Conservation (phyloP, 495 filamentous ascomycete genomes). For the Neurospora sp. region DNA sequence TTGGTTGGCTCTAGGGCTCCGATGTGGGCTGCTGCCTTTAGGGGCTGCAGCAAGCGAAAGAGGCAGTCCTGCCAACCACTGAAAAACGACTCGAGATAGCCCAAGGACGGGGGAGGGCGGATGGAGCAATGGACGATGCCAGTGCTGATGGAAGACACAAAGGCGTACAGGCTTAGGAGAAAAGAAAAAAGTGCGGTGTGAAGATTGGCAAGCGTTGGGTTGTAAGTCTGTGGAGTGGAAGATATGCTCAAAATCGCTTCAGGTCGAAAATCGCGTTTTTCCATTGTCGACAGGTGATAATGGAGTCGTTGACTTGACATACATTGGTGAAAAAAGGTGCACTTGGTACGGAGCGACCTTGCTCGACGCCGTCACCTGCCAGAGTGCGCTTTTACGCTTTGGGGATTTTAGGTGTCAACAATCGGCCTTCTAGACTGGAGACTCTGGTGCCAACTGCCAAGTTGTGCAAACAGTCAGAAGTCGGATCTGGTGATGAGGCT, state of each 20-base stretch:
- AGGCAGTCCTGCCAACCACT: conserved; percentile 1
- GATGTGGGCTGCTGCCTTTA: conserved; percentile 4
- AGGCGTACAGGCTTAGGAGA: not conserved
- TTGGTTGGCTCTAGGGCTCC: conserved; percentile 14
- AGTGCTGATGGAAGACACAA: not conserved
- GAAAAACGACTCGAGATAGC: conserved; percentile 1
- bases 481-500: not conserved
- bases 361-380: not conserved
- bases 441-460: not conserved
- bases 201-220: not conserved
- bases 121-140: conserved; percentile 5
- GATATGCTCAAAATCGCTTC: not conserved
- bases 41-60: conserved; percentile 4
- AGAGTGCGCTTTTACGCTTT: not conserved
- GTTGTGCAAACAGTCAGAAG: not conserved
- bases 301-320: not conserved
- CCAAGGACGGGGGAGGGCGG: conserved; percentile 2
- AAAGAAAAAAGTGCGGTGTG: not conserved
- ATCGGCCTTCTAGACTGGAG: not conserved
- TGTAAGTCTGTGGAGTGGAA: not conserved
- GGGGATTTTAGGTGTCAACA: not conserved
- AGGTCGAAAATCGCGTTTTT: not conserved
- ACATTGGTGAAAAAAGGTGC: not conserved
- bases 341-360: not conserved
- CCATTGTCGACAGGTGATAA: not conserved